Base-by-base conservation (phyloP, 306 rosid genomes). In the Quercus aquifolioides region DNA sequence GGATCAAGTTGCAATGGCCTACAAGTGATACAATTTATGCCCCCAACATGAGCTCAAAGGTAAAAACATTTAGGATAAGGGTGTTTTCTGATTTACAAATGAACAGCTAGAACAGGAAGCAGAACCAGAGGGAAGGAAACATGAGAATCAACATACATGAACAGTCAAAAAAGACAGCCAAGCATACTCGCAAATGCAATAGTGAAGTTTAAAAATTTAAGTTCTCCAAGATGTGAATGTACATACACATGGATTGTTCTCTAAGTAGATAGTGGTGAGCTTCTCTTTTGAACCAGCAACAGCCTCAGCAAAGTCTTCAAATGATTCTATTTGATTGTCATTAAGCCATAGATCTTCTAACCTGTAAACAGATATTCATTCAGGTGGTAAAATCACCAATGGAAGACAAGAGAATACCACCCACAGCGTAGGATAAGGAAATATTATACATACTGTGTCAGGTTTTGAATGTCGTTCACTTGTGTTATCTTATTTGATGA, bases 341-440 rank as follows among this genome's bases (percentile, higher is more conserved):
- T 96, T 96, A 79, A 96, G 93, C 98, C 98, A 95, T 31, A 96
- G 82, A 86, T 96, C 99, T 87, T 96, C 98, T 76, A 96, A 86
- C 82, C 99, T 93, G 86, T 52, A 83, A 76, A 49, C 69, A 64
- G 65, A 62, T 81, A 75, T 76, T 19, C 75, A 31, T 84, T 17
- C 5, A 75, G 56, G 20, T 13, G 69, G 55, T 76, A 51, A 62
- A 81, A 76, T 75, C 78, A 82, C 19, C 59, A 77, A 80, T 10
- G 25, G 46, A 82, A 76, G 73, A 46, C 52, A 38, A 68, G 35
- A 80, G 18, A 54, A 5, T 15, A 71, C 71, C 4, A 18, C 71
- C 20, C 1, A 19, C 33, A 57, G 18, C 12, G 74, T 6, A 3
- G 64, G 58, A 64, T 74, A 52, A 5, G 28, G 67, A 70, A 59